Conservation (phyloP, 371 early-diverging fungal genomes). For the Blyttiomyces sp. region DNA sequence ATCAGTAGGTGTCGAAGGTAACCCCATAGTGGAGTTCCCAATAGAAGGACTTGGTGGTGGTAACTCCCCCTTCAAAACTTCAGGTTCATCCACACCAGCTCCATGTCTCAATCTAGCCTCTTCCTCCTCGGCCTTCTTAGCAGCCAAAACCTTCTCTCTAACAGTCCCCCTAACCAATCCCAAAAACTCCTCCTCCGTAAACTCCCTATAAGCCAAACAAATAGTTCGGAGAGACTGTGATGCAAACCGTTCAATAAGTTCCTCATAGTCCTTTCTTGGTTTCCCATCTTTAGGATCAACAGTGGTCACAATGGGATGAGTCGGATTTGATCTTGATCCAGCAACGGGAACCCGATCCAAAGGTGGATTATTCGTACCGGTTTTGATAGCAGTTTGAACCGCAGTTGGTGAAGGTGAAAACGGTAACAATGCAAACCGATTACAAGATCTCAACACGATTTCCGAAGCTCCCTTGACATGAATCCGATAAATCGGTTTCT, state of each 20-base stretch:
- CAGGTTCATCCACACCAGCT: background rate
- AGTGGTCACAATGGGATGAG: constrained; percentile 1
- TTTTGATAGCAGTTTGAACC: background rate
- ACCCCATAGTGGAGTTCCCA: background rate
- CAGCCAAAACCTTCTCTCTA: constrained; percentile 10
- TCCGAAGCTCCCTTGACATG: constrained; percentile 87
- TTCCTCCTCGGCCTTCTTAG: constrained; percentile 13
- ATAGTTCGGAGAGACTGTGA: constrained; percentile 68
- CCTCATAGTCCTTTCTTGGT: constrained; percentile 44
- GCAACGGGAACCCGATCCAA: constrained; percentile 2
- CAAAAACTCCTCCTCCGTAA: constrained; percentile 37
- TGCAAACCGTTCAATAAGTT: constrained; percentile 71
- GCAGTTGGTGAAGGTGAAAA: background rate
- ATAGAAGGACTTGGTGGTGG: background rate
- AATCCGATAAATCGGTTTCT: constrained; percentile 48
- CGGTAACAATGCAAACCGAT: constrained; percentile 12
- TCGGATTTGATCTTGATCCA: constrained; percentile 13
- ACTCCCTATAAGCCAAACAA: constrained; percentile 68
- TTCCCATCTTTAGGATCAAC: constrained; percentile 40
- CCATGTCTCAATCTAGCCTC: background rate
- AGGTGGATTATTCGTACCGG: background rate
- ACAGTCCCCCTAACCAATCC: constrained; percentile 11
- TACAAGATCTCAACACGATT: constrained; percentile 52
- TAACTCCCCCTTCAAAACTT: background rate
- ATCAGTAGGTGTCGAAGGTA: background rate